A percentile compares a stretch with the other conserved stretches of the same genome.
Evolutionary conservation across 306 rosid species (phyloP).

Genomic region (Quercus parvula): DNA sequence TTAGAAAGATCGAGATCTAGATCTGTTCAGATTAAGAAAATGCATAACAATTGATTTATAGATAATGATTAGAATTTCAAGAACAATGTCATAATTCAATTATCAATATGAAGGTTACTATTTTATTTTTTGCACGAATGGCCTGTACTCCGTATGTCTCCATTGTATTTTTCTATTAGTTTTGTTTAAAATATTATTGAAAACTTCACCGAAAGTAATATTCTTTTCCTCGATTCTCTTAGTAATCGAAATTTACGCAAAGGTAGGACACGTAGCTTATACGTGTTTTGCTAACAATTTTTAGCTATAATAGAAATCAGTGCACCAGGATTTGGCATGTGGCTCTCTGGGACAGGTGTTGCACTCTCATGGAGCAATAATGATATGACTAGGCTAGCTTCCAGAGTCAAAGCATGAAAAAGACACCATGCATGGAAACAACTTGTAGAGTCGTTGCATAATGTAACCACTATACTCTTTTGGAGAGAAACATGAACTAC

Average conservation of each 20-base stretch:
- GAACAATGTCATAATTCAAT: conserved; percentile 1
- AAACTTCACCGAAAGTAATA: background rate
- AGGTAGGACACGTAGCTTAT: conserved; percentile 17
- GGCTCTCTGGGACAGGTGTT: conserved; percentile 3
- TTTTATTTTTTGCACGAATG: conserved; percentile 34
- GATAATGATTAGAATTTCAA: conserved; percentile 26
- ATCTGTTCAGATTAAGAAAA: background rate
- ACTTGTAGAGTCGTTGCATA: background rate
- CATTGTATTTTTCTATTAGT: background rate
- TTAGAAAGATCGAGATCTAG: conserved; percentile 31
- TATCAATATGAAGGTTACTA: background rate
- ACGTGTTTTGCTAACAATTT: conserved; percentile 15
- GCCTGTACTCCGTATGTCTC: conserved; percentile 16
- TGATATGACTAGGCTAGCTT: background rate
- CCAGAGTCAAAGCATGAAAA: background rate
- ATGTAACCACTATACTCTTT: background rate
- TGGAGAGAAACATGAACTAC: background rate
- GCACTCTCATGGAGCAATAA: background rate
- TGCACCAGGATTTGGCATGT: background rate
- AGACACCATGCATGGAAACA: background rate
- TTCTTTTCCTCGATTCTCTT: background rate
- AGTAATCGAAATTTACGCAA: background rate
- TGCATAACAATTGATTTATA: background rate
- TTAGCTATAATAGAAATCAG: background rate
- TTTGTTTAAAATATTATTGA: background rate